These are phyloP conservation scores for Citrus sinensis DNA, from an alignment of 345 rosid genomes.

Conservation along the genomic window DVS_A1.0 CM039163.1:41966001-41966500, in stretches of 20 bases:
- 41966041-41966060: not conserved
- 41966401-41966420: too few relatives aligned
- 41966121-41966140: not conserved
- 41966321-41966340: too few relatives aligned
- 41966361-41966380: too few relatives aligned
- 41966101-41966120: constrained; percentile 8
- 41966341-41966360: too few relatives aligned
- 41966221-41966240: constrained; percentile 17
- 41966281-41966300: not conserved
- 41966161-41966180: constrained; percentile 11
- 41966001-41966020: not conserved
- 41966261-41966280: not conserved
- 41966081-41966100: not conserved
- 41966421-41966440: not conserved
- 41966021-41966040: not conserved
- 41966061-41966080: not conserved
- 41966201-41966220: not conserved
- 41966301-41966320: too few relatives aligned
- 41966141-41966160: not conserved
- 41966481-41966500: constrained; percentile 60
- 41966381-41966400: too few relatives aligned
- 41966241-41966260: constrained; percentile 18
- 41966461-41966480: constrained; percentile 69
- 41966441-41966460: not conserved
- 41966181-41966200: not conserved